A percentile compares a stretch with the other conserved stretches of the same genome.
phyloP scores from a whole-genome alignment of 345 rosid species.

The Leavenworthia alabamica region DNA sequence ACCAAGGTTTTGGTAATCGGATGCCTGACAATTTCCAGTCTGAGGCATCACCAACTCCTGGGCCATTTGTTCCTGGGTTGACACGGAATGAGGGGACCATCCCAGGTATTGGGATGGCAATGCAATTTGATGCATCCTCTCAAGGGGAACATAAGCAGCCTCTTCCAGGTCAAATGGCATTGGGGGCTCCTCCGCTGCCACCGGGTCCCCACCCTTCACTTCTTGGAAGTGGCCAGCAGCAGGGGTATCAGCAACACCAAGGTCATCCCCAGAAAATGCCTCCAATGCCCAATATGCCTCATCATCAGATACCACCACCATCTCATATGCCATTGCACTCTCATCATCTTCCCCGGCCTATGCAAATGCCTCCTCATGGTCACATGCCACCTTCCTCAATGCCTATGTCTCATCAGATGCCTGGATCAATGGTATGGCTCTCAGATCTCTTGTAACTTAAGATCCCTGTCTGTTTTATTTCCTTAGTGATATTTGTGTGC shows the following conservation, averaged over 20 bases:
- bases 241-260: slow-evolving; percentile 79
- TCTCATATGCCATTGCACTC: slow-evolving; percentile 69
- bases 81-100: slow-evolving; percentile 87
- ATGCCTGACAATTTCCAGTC: slow-evolving; percentile 67
- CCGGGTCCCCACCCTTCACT: slow-evolving; percentile 98
- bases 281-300: slow-evolving; percentile 73
- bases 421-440: slow-evolving; percentile 72
- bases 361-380: slow-evolving; percentile 72
- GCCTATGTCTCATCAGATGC: slow-evolving; percentile 52
- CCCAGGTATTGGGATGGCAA: slow-evolving; percentile 88
- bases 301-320: slow-evolving; percentile 60
- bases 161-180: slow-evolving; percentile 53
- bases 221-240: slow-evolving; percentile 66
- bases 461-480: background rate
- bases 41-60: slow-evolving; percentile 75
- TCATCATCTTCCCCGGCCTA: slow-evolving; percentile 78
- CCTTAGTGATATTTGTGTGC: background rate
- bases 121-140: slow-evolving; percentile 58
- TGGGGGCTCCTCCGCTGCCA: slow-evolving; percentile 91
- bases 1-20: slow-evolving; percentile 73
- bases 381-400: slow-evolving; percentile 49
- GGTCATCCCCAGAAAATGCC: slow-evolving; percentile 68
- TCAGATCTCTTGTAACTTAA: slow-evolving; percentile 16
- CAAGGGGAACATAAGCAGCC: slow-evolving; percentile 85
- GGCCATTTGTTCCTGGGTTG: slow-evolving; percentile 71